Percentiles rank a stretch among this genome's conserved stretches.
Evolutionary conservation across 805 yeast genomes (phyloP).

Genomic region (Ogataea philodendri): DNA sequence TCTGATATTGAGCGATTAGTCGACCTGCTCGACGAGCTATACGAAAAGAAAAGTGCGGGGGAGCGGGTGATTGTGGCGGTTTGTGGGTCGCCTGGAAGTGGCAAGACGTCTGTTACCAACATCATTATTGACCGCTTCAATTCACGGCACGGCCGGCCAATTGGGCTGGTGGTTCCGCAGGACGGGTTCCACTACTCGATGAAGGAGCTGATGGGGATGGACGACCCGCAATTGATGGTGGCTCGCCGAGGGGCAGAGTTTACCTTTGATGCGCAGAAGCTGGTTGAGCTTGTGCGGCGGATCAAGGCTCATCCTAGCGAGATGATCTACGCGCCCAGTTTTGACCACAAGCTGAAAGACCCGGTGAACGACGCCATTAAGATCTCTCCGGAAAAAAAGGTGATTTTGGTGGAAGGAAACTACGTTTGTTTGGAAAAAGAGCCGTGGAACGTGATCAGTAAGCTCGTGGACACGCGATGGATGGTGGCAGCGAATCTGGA

Average conservation of each 20-base stretch:
- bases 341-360: conserved; percentile 41
- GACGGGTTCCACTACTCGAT: conserved; percentile 43
- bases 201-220: conserved; percentile 29
- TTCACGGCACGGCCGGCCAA: conserved; percentile 1
- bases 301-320: conserved; percentile 4
- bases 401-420: conserved; percentile 42
- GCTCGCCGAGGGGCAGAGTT: conserved; percentile 49
- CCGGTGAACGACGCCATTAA: conserved; percentile 38
- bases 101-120: conserved; percentile 11
- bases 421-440: conserved; percentile 37
- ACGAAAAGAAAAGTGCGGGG: conserved; percentile 1
- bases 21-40: conserved; percentile 1
- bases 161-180: conserved; percentile 16
- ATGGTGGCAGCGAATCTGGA: conserved; percentile 29
- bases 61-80: conserved; percentile 14
- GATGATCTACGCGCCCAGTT: conserved; percentile 31
- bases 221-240: conserved; percentile 39
- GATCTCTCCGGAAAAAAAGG: conserved; percentile 28
- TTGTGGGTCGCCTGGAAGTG: conserved; percentile 14
- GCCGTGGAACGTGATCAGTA: conserved; percentile 34
- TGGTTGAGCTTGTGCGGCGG: conserved; percentile 27
- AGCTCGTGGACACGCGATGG: conserved; percentile 37
- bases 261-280: conserved; percentile 38
- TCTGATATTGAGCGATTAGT: conserved; percentile 3
- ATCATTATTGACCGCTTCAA: conserved; percentile 6